Evolutionary conservation across 1,139 yeast species (phyloP).

Genomic region (Hemisphaericaspora subhashii): DNA sequence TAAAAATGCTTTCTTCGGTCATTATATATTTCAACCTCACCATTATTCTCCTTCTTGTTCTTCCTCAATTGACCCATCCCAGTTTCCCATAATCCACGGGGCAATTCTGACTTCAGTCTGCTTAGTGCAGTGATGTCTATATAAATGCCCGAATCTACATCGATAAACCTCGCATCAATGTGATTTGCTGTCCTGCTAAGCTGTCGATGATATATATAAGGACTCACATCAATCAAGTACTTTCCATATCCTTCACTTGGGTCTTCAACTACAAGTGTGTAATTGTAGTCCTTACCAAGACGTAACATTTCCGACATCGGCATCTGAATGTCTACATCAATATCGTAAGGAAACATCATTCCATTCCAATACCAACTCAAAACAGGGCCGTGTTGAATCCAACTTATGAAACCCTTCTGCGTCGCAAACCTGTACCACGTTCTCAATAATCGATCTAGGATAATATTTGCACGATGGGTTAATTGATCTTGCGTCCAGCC

Average conservation of each 20-base stretch:
- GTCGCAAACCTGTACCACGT: constrained; percentile 45
- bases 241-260: constrained; percentile 33
- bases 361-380: constrained; percentile 45
- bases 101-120: constrained; percentile 20
- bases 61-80: constrained; percentile 23
- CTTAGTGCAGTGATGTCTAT: constrained; percentile 41
- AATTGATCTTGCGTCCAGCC: constrained; percentile 29
- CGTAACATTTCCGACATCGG: constrained; percentile 31
- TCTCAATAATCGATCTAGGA: constrained; percentile 47
- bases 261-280: constrained; percentile 35
- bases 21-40: constrained; percentile 28
- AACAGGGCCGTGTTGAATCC: constrained; percentile 48
- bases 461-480: constrained; percentile 40
- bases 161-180: constrained; percentile 42
- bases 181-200: constrained; percentile 26
- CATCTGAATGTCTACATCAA: constrained; percentile 39
- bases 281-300: constrained; percentile 35
- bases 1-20: constrained; percentile 30
- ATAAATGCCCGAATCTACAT: constrained; percentile 39
- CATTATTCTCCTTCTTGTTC: constrained; percentile 11
- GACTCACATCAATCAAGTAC: constrained; percentile 34
- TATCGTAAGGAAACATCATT: constrained; percentile 37
- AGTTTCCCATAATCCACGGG: constrained; percentile 14
- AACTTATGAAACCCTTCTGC: constrained; percentile 33
- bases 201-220: constrained; percentile 33